A percentile compares a stretch with the other conserved stretches of the same genome.
phyloP scores from a whole-genome alignment of 2,329 filamentous ascomycete genomes.

The Curvularia verruculosa region DNA sequence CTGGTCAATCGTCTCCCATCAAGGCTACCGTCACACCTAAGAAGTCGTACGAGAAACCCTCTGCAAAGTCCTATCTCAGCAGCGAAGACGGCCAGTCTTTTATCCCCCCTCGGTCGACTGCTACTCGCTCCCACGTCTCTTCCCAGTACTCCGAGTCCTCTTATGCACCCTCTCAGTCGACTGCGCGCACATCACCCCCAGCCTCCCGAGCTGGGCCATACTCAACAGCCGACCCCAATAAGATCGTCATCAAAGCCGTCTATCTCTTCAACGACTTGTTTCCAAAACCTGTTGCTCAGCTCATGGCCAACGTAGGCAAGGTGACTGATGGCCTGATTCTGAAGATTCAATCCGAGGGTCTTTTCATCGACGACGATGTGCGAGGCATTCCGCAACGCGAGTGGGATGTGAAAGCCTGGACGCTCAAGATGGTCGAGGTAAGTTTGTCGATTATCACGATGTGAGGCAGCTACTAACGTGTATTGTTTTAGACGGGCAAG shows the following conservation, averaged over 20 bases:
- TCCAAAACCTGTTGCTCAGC: constrained; percentile 86
- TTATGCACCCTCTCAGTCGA: constrained; percentile 84
- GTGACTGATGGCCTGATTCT: constrained; percentile 93
- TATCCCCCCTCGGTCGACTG: constrained; percentile 42
- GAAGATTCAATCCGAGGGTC: constrained; percentile 88
- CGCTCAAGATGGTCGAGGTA: constrained; percentile 83
- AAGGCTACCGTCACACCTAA: constrained; percentile 49
- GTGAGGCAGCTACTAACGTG: constrained; percentile 14
- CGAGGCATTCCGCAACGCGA: constrained; percentile 90
- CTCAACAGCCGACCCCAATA: constrained; percentile 87
- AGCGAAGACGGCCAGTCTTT: constrained; percentile 52
- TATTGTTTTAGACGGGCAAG: constrained; percentile 50
- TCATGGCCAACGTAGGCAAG: constrained; percentile 80
- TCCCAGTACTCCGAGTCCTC: constrained; percentile 79
- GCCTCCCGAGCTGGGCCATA: constrained; percentile 80
- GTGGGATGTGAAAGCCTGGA: constrained; percentile 99
- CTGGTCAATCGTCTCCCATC: constrained; percentile 49
- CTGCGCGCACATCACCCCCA: constrained; percentile 81
- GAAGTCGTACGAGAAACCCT: constrained; percentile 54
- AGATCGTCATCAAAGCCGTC: constrained; percentile 93
- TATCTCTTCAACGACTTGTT: constrained; percentile 92
- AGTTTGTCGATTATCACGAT: constrained; percentile 6
- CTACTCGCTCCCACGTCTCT: constrained; percentile 44
- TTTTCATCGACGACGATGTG: constrained; percentile 97
- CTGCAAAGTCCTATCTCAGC: constrained; percentile 63